Conservation (phyloP, 495 filamentous ascomycete genomes). For the Penicillium lividum region DNA sequence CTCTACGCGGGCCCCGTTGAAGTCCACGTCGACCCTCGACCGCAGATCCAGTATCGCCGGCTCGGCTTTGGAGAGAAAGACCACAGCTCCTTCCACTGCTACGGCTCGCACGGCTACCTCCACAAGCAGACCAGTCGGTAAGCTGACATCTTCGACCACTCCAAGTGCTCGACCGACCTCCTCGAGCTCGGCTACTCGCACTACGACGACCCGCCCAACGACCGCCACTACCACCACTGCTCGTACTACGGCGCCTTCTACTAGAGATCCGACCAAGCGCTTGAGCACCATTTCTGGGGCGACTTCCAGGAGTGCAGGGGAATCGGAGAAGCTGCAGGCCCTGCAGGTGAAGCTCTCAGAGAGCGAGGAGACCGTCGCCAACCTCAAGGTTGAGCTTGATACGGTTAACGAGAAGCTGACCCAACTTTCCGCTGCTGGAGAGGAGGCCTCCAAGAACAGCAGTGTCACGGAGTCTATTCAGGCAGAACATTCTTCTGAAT, state of each 20-base stretch:
- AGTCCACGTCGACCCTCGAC: conserved; percentile 38
- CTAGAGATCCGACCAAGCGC: conserved; percentile 35
- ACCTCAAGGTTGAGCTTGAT: conserved; percentile 43
- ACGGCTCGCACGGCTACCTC: conserved; percentile 32
- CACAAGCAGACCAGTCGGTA: conserved; percentile 33
- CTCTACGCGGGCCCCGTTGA: conserved; percentile 38
- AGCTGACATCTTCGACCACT: conserved; percentile 29
- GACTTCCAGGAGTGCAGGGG: conserved; percentile 29
- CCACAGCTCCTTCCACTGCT: conserved; percentile 26
- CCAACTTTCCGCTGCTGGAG: conserved; percentile 34
- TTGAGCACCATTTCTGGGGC: conserved; percentile 33
- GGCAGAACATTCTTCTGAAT: conserved; percentile 41
- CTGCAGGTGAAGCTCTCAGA: conserved; percentile 46
- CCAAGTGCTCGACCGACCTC: conserved; percentile 30
- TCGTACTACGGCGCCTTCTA: conserved; percentile 17
- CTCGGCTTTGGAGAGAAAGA: conserved; percentile 36
- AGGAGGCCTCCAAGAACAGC: conserved; percentile 26
- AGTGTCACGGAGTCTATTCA: conserved; percentile 31
- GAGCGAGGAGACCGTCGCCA: conserved; percentile 43
- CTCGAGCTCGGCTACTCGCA: conserved; percentile 32
- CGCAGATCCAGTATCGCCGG: conserved; percentile 45
- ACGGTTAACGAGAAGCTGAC: conserved; percentile 41
- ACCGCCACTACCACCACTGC: conserved; percentile 30
- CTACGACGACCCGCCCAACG: conserved; percentile 29
- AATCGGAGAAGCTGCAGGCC: conserved; percentile 40